Evolutionary conservation across 129 eudicot genomes (phyloP), one percentile per base, ranked within the genome.

Genomic region (Gnaphalium uliginosum): DNA sequence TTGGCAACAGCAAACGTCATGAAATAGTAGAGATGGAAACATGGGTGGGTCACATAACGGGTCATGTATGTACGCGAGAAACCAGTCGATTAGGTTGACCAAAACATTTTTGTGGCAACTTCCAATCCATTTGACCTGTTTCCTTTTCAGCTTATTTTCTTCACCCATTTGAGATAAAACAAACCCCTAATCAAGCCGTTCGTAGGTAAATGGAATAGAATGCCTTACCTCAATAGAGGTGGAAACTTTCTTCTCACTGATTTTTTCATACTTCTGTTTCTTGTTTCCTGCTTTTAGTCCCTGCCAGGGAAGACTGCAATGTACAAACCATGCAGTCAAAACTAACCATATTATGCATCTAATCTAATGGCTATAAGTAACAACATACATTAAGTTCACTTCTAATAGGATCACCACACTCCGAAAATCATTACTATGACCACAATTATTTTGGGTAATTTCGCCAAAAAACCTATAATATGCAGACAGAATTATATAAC

Each of bases 221-320:
- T 14, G 5, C 7, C 18, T 78, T 87, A 91, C 99, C 99, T 94
- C 99, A 68, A 94, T 91, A 19, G 99, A 94, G 65, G 99, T 94
- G 46, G 89, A 82, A 39, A 94, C 97, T 78, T 94, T 94, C 73
- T 94, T 94, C 61, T 94, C 99, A 77, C 97, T 88, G 54, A 94
- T 94, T 77, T 85, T 90, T 68, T 94, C 98, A 41, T 94, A 94
- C 84, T 94, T 94, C 43, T 94, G 97, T 79, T 94, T 94, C 86
- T 93, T 93, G 79, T 79, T 93, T 57, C 98, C 98, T 14, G 98
- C 98, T 87, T 93, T 90, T 73, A 94, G 87, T 73, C 97, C 98
- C 82, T 90, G 97, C 99, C 97, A 94, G 24, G 99, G 99, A 66
- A 94, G 99, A 84, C 99, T 94, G 66, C 67, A 77, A 41, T 37